These are phyloP conservation scores for Fraxinus greggii DNA, from an alignment of 305 asterid genomes.

Conservation along the genomic window DNA sequence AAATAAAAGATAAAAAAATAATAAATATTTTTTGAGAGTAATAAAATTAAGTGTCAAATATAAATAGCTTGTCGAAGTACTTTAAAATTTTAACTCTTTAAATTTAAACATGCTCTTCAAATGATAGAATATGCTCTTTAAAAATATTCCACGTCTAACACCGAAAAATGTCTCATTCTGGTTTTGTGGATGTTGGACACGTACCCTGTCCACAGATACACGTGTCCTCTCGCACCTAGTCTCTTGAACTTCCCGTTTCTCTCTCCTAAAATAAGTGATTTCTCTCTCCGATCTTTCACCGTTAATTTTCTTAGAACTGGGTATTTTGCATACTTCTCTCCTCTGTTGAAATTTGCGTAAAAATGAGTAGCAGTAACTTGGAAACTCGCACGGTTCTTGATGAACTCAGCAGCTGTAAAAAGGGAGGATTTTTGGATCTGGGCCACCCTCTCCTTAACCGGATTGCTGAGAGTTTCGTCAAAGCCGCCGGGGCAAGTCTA, in stretches of 20 bases:
- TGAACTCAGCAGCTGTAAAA: constrained; percentile 59
- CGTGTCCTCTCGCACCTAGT: constrained; percentile 27
- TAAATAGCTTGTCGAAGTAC: no score
- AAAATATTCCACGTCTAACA: not conserved
- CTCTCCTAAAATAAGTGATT: not conserved
- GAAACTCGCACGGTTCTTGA: constrained; percentile 62
- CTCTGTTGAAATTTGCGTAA: not conserved
- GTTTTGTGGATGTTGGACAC: not conserved
- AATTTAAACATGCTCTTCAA: no score
- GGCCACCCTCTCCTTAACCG: constrained; percentile 92
- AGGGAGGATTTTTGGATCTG: constrained; percentile 59
- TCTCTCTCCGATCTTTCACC: no score
- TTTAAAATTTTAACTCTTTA: no score
- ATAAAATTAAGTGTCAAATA: no score
- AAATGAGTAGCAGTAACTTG: constrained; percentile 51
- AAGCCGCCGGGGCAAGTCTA: constrained; percentile 73
- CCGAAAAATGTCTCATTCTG: not conserved
- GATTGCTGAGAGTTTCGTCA: constrained; percentile 70
- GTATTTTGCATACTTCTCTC: not conserved
- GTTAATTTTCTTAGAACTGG: not conserved
- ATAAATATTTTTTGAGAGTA: no score
- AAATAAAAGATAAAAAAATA: no score
- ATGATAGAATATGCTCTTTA: no score
- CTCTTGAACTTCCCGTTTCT: not conserved
- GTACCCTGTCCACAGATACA: constrained; percentile 18